These are phyloP conservation scores for Angophora floribunda DNA, from an alignment of 345 rosid genomes.

Conservation along the genomic window DNA sequence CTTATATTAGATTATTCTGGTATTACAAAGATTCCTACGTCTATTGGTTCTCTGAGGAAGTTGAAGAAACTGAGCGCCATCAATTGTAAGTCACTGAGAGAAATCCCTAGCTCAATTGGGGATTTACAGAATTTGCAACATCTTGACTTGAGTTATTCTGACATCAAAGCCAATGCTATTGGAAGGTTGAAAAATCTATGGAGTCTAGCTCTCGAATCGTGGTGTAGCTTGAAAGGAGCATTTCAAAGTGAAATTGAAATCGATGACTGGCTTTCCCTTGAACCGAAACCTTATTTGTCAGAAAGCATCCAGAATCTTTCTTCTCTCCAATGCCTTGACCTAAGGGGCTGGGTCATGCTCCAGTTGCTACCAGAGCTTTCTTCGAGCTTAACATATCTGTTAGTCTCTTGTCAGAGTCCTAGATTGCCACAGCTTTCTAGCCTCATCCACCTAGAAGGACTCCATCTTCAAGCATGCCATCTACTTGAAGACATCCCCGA, in stretches of 20 bases:
- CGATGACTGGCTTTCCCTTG: too few species aligned
- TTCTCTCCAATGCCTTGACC: rapidly evolving
- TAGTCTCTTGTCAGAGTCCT: neutral
- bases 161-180: neutral
- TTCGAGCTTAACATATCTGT: neutral
- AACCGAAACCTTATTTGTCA: too few species aligned
- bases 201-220: rapidly evolving
- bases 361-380: neutral
- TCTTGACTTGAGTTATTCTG: too few species aligned
- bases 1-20: too few species aligned
- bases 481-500: neutral
- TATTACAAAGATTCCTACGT: too few species aligned
- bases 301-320: neutral
- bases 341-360: rapidly evolving
- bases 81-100: too few species aligned
- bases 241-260: too few species aligned
- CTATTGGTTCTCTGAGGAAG: too few species aligned
- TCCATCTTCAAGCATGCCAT: rapidly evolving
- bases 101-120: too few species aligned
- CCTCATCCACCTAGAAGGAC: neutral
- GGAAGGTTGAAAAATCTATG: neutral
- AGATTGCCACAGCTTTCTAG: neutral
- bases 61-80: too few species aligned
- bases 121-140: neutral
- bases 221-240: too few species aligned